Conservation (phyloP, 768 basidiomycete genomes). For the Pleurotus tuoliensis region DNA sequence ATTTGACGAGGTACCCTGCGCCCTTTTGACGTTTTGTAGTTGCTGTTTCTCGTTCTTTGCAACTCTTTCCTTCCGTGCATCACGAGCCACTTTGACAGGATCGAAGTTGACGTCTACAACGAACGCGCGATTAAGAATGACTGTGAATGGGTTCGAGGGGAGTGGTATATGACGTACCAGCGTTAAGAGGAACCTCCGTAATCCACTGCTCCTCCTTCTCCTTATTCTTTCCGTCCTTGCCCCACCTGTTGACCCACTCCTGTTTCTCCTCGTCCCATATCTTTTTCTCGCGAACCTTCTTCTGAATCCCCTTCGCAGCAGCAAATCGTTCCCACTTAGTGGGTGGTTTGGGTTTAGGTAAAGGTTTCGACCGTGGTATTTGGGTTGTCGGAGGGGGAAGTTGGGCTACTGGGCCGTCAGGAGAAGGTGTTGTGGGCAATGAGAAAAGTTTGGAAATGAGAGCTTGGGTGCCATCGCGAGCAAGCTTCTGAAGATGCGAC, state of each 20-base stretch:
- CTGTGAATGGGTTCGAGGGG: neutral
- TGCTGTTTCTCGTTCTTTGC: conserved; percentile 84
- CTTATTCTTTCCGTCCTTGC: conserved; percentile 85
- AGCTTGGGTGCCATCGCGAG: conserved; percentile 78
- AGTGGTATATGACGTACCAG: conserved; percentile 50
- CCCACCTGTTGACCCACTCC: conserved; percentile 91
- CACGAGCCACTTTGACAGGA: conserved; percentile 69
- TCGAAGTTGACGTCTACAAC: conserved; percentile 70
- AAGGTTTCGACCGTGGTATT: conserved; percentile 86
- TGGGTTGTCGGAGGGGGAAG: conserved; percentile 74
- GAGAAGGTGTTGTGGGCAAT: conserved; percentile 71
- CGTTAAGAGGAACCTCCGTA: conserved; percentile 82
- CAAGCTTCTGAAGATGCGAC: conserved; percentile 71
- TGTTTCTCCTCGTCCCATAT: conserved; percentile 95
- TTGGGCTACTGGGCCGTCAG: conserved; percentile 78
- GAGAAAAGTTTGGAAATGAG: conserved; percentile 78
- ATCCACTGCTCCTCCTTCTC: conserved; percentile 86
- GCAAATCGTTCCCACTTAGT: conserved; percentile 99
- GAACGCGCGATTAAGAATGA: neutral
- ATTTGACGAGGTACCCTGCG: conserved; percentile 25
- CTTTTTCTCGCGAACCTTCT: conserved; percentile 71
- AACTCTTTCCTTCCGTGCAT: conserved; percentile 76
- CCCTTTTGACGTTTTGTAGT: conserved; percentile 65
- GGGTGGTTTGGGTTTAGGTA: conserved; percentile 87
- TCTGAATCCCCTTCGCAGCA: conserved; percentile 87